Conservation (phyloP, 306 rosid genomes). For the apple (Malus domestica) region DNA sequence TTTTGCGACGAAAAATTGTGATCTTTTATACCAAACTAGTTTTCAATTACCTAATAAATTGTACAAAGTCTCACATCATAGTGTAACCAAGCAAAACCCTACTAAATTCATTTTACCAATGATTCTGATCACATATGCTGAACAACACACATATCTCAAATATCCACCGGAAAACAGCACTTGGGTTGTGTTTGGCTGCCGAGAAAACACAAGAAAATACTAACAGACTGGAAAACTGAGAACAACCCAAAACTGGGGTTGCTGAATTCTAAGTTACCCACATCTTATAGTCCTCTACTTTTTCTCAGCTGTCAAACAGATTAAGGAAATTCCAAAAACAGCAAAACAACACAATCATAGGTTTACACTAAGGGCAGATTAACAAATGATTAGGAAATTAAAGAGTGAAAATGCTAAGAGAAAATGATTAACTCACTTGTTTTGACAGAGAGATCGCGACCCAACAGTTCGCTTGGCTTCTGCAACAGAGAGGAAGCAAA, state of each 20-base stretch:
- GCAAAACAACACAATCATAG: background rate
- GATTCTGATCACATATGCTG: background rate
- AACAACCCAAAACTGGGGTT: constrained; percentile 5
- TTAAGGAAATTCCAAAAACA: background rate
- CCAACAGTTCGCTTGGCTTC: background rate
- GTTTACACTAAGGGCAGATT: background rate
- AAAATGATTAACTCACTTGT: background rate
- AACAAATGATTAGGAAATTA: background rate
- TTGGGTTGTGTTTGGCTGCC: background rate
- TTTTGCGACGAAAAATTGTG: background rate
- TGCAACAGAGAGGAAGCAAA: background rate
- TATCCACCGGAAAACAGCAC: background rate
- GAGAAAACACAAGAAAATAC: background rate
- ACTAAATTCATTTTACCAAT: background rate
- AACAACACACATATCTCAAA: background rate
- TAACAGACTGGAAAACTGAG: background rate
- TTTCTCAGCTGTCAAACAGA: constrained; percentile 7
- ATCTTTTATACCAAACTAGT: background rate
- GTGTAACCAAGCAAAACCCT: background rate
- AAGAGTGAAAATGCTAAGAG: background rate
- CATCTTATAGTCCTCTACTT: background rate
- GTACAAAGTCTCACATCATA: background rate
- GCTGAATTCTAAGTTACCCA: background rate
- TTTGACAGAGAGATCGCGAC: background rate
- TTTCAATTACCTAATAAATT: background rate